Evolutionary conservation across 345 rosid species (phyloP).

Genomic region (Corymbia maculata): DNA sequence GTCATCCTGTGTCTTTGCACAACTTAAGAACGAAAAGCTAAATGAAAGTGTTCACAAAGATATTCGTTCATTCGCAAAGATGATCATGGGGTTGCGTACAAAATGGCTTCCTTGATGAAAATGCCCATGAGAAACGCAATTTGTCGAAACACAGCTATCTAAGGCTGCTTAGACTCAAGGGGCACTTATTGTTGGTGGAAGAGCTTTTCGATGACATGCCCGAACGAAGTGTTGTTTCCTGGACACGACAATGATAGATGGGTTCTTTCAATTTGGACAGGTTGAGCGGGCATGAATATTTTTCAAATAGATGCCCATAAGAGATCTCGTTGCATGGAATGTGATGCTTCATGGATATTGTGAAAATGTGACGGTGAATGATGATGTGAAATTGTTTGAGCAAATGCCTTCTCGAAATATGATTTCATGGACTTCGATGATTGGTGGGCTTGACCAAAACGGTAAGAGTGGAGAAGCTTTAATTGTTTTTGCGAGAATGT

Average conservation of each 20-base stretch:
- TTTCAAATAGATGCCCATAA: not conserved
- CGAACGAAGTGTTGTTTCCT: not conserved
- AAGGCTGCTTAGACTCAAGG: no score
- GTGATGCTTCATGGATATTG: not conserved
- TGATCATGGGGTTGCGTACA: no score
- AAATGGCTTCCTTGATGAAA: no score
- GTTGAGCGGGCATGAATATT: not conserved
- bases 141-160: no score
- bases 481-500: not conserved
- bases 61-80: not conserved
- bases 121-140: not conserved
- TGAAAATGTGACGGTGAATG: not conserved
- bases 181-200: no score
- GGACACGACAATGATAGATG: not conserved
- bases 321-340: not conserved
- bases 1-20: not conserved
- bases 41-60: not conserved
- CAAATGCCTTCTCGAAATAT: not conserved
- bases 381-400: not conserved
- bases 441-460: not conserved
- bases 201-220: not conserved
- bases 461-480: not conserved
- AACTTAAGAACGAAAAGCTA: not conserved
- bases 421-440: not conserved
- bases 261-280: not conserved